Percentiles rank a stretch among this genome's conserved stretches.
Conservation (phyloP, 1,284 basidiomycete species). For the Anthracocystis panici-leucophaei region DNA sequence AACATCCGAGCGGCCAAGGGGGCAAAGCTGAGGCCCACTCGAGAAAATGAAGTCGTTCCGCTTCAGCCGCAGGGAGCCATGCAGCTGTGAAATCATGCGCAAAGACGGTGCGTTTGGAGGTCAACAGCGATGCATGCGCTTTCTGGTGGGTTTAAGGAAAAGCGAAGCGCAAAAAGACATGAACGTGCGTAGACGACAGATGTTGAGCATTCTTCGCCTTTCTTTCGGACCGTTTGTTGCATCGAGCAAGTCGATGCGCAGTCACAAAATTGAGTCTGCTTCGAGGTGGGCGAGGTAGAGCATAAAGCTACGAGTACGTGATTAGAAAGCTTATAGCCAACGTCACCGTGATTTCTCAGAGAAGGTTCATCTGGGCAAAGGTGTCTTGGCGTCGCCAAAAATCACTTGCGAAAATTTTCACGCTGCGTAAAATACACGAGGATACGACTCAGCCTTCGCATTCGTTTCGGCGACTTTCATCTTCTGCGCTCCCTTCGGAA, state of each 20-base stretch:
- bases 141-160: not conserved
- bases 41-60: not conserved
- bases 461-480: too few species aligned
- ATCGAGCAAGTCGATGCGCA: not conserved
- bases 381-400: slow-evolving; percentile 22
- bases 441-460: too few species aligned
- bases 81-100: slow-evolving; percentile 10
- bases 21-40: too few species aligned
- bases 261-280: not conserved
- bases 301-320: not conserved
- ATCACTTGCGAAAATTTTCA: too few species aligned
- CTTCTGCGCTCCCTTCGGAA: too few species aligned
- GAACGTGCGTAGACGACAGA: not conserved
- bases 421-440: too few species aligned
- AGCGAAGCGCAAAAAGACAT: not conserved
- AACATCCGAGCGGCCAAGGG: not conserved
- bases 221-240: not conserved
- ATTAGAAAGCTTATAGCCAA: too few species aligned
- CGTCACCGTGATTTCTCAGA: too few species aligned
- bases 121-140: not conserved
- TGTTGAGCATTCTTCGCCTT: not conserved
- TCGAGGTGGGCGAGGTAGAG: not conserved
- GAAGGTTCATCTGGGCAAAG: not conserved
- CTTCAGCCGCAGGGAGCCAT: not conserved
- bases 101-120: slow-evolving; percentile 3